phyloP scores from a whole-genome alignment of 306 rosid species.

The Corylus americana region DNA sequence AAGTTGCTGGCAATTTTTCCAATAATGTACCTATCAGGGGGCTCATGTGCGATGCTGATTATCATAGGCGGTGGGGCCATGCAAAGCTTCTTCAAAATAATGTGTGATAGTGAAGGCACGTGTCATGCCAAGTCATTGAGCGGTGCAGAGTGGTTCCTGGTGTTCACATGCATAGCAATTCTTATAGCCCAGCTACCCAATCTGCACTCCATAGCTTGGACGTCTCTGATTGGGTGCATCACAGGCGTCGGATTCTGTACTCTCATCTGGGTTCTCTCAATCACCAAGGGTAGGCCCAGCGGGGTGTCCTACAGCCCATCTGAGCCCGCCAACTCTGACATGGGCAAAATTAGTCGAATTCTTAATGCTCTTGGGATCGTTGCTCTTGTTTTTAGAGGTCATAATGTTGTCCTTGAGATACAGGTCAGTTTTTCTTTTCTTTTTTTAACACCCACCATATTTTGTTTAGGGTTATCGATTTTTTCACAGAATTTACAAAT shows the following conservation, averaged over 20 bases:
- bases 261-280: conserved; percentile 54
- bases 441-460: background rate
- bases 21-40: conserved; percentile 54
- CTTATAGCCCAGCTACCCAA: conserved; percentile 60
- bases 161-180: conserved; percentile 53
- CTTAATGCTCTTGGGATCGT: conserved; percentile 58
- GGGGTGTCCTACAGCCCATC: conserved; percentile 31
- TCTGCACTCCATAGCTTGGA: conserved; percentile 50
- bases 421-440: conserved; percentile 38
- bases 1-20: conserved; percentile 48
- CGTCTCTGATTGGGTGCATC: conserved; percentile 54
- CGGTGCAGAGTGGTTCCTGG: conserved; percentile 51
- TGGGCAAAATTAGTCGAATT: conserved; percentile 23
- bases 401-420: conserved; percentile 72
- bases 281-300: conserved; percentile 39
- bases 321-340: background rate
- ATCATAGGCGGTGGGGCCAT: conserved; percentile 46
- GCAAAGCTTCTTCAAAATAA: conserved; percentile 35
- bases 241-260: conserved; percentile 39
- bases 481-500: no score
- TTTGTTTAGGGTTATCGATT: no score
- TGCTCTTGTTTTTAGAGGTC: conserved; percentile 61
- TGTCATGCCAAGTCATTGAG: conserved; percentile 35
- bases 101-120: conserved; percentile 25
- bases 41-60: conserved; percentile 38